Conservation (phyloP, 192 early-diverging fungal species). For the Chytriomyces sp. region DNA sequence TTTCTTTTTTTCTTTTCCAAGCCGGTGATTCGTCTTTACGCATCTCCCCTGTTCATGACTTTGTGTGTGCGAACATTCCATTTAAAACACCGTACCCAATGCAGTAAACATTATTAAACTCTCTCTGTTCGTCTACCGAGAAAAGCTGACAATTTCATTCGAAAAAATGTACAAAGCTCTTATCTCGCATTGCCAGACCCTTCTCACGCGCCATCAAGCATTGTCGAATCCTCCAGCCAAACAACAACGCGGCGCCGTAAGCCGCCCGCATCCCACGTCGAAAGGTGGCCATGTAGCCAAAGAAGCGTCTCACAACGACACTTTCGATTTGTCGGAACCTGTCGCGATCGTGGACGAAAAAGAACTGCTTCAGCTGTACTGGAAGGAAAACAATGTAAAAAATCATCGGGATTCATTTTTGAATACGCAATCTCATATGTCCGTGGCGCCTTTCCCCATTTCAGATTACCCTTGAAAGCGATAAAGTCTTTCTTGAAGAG, state of each 20-base stretch:
- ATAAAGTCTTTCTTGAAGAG: slow-evolving; percentile 48
- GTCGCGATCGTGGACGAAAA: slow-evolving; percentile 45
- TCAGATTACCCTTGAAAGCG: slow-evolving; percentile 36
- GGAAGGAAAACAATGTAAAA: slow-evolving; percentile 37
- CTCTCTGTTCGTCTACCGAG: too few species aligned
- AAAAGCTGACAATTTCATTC: too few species aligned
- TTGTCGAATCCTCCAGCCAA: slow-evolving; percentile 34
- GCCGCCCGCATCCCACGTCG: slow-evolving; percentile 7
- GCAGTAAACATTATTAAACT: too few species aligned
- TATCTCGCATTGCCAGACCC: slow-evolving; percentile 39
- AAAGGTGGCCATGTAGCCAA: background rate
- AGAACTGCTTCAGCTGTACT: slow-evolving; percentile 46
- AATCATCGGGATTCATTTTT: background rate
- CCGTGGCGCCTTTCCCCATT: background rate
- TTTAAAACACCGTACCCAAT: too few species aligned
- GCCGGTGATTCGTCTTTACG: too few species aligned
- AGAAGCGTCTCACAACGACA: slow-evolving; percentile 2
- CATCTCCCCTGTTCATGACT: too few species aligned
- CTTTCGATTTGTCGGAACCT: slow-evolving; percentile 28
- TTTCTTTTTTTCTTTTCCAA: background rate
- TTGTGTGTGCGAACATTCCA: too few species aligned
- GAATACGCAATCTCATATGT: slow-evolving; percentile 1
- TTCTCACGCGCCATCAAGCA: slow-evolving; percentile 46
- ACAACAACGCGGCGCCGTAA: slow-evolving; percentile 9
- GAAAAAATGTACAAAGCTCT: slow-evolving; percentile 33